Conservation (phyloP, 225 moss, liverwort and hornwort genomes). For the Rhytidiadelphus loreus region DNA sequence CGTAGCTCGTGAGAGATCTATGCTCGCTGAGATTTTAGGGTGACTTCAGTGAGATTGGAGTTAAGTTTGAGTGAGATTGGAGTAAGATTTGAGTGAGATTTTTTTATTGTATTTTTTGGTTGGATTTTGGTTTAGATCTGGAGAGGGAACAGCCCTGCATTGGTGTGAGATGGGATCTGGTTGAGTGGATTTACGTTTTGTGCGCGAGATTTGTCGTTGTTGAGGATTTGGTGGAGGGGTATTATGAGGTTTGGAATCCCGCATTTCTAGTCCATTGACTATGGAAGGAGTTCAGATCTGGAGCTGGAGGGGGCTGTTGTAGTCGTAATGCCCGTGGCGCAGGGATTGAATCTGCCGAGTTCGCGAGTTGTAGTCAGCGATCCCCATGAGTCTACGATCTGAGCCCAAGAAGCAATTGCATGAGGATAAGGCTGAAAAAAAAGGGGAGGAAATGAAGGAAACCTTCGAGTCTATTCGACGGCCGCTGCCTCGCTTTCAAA, state of each 20-base stretch:
- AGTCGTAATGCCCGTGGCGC: slow-evolving; percentile 8
- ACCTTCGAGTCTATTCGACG: slow-evolving; percentile 10
- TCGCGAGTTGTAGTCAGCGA: not conserved
- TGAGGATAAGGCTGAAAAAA: slow-evolving; percentile 24
- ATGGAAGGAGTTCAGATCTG: slow-evolving; percentile 19
- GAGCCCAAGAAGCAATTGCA: slow-evolving; percentile 44
- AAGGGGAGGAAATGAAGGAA: slow-evolving; percentile 32
- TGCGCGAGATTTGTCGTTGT: not conserved
- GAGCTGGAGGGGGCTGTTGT: slow-evolving; percentile 1
- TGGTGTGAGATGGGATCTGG: slow-evolving; percentile 1
- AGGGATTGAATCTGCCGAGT: not conserved
- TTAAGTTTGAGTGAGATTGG: not conserved
- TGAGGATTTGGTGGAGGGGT: not conserved
- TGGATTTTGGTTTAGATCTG: slow-evolving; percentile 6
- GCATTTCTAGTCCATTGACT: not conserved
- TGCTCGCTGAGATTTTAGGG: not conserved
- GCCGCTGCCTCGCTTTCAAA: slow-evolving; percentile 19
- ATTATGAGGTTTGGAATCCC: not conserved
- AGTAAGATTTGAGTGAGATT: not conserved
- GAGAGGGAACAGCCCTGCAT: not conserved
- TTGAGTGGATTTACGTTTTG: not conserved
- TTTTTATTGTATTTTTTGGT: not conserved
- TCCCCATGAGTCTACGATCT: slow-evolving; percentile 38
- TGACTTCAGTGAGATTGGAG: not conserved
- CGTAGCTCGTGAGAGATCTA: not conserved